Base-by-base conservation (phyloP, 768 basidiomycete species). In the Boletellus emodensis region DNA sequence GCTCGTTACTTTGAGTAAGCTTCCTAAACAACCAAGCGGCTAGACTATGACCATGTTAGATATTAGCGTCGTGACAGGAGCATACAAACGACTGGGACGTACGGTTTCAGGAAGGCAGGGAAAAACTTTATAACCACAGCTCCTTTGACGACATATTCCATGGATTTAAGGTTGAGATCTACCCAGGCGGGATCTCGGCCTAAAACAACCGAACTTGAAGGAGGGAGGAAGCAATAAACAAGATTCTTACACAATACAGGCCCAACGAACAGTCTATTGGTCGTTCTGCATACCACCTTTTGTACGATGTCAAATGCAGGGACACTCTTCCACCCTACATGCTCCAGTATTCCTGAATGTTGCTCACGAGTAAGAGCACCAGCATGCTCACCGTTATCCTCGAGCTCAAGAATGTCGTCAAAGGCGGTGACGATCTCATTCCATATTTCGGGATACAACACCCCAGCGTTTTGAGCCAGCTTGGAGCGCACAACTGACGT, bases 211-310 rank as follows among this genome's bases (percentile, higher is more conserved):
- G 15, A 37, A 30, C 26, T 18, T 7, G 42, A 30, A 14, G 41
- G n/a, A 20, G n/a, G 1, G 33, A 28, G 10, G 11, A 13, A 32
- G 8, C 4, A 30, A 35, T 10, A 36, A 22, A 10, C 55, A 15
- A 7, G 1, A 26, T 7, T 26, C 24, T 26, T 44, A 77, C 78
- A 81, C 4, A 76, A 33, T 1, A 76, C 76, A 37, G 71, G 61
- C 0, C 79, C 80, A n/a, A 81, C 72, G 48, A 81, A 76, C 1
- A 73, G 45, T 10, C 81, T 71, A 49, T 76, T 78, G 42, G 65
- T 73, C 2, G 68, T 62, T 20, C 75, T 69, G 14, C 69, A 66
- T 4, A 81, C 59, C 14, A 80, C 58, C 26, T 65, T 51, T 49
- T 60, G 67, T 9, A 70, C 55, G 0, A 50, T 61, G 6, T 61